phyloP scores from a whole-genome alignment of 192 early-diverging fungal species.

The Gryganskiella cystojenkinii region DNA sequence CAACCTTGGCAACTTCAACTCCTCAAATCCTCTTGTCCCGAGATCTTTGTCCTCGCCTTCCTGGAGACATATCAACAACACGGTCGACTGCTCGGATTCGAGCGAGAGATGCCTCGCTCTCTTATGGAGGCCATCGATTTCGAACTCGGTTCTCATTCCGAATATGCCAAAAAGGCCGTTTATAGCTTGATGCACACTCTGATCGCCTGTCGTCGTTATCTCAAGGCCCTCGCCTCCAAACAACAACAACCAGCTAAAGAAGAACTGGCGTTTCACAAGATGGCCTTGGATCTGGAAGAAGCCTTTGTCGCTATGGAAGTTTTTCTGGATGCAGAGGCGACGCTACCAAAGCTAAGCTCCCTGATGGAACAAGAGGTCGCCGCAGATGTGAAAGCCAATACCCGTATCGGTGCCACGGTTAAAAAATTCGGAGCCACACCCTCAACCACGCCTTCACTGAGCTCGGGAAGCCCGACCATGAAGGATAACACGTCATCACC shows the following conservation, averaged over 20 bases:
- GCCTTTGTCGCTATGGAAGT: constrained; percentile 23
- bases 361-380: constrained; percentile 21
- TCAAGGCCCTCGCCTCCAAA: constrained; percentile 3
- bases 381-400: constrained; percentile 20
- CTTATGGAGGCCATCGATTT: constrained; percentile 30
- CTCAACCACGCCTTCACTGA: neutral
- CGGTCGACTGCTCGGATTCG: constrained; percentile 23
- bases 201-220: constrained; percentile 22
- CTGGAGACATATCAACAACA: constrained; percentile 21
- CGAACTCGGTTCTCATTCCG: constrained; percentile 19
- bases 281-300: constrained; percentile 12
- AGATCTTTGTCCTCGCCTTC: constrained; percentile 19
- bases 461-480: neutral
- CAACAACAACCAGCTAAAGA: neutral
- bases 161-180: constrained; percentile 12
- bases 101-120: constrained; percentile 18
- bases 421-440: constrained; percentile 4
- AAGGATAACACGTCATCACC: neutral
- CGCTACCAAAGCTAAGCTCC: constrained; percentile 16
- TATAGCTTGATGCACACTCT: constrained; percentile 25
- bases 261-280: neutral
- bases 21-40: constrained; percentile 33
- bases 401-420: constrained; percentile 2
- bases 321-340: constrained; percentile 22
- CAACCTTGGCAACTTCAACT: constrained; percentile 35